Percentiles rank a stretch among this genome's conserved stretches.
phyloP scores from a whole-genome alignment of 257 asterid genomes.

The Catharanthus roseus region DNA sequence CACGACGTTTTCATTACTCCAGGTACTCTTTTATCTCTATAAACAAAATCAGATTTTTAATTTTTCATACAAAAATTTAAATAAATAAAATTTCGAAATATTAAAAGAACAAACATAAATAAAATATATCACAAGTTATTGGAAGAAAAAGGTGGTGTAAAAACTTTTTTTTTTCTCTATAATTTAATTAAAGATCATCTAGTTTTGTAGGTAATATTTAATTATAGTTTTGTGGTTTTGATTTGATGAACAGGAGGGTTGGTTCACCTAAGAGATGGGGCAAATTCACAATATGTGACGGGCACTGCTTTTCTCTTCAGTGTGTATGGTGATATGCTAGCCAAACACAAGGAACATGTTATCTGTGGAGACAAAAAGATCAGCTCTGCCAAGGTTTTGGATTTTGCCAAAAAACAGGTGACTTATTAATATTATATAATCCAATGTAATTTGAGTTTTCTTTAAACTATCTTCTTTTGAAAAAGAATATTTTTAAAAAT shows the following conservation, averaged over 20 bases:
- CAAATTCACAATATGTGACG: constrained; percentile 77
- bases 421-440: not conserved
- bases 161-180: too few relatives aligned
- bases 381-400: constrained; percentile 29
- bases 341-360: constrained; percentile 38
- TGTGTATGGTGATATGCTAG: constrained; percentile 49
- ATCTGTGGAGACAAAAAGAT: constrained; percentile 38
- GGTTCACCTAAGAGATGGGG: constrained; percentile 72
- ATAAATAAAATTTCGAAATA: not conserved
- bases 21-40: constrained; percentile 34
- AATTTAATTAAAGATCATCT: too few relatives aligned
- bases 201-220: too few relatives aligned
- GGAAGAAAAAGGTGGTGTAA: too few relatives aligned
- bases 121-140: too few relatives aligned
- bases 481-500: too few relatives aligned
- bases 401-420: constrained; percentile 69
- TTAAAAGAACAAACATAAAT: too few relatives aligned
- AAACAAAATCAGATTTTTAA: too few relatives aligned
- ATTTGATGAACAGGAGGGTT: constrained; percentile 43
- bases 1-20: constrained; percentile 60
- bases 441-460: too few relatives aligned
- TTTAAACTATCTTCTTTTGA: too few relatives aligned
- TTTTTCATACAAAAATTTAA: not conserved
- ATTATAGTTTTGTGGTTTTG: too few relatives aligned
- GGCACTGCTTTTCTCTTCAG: constrained; percentile 56